Base-by-base conservation (phyloP, 2,329 filamentous ascomycete species). In the Aspergillus spinulosporus region DNA sequence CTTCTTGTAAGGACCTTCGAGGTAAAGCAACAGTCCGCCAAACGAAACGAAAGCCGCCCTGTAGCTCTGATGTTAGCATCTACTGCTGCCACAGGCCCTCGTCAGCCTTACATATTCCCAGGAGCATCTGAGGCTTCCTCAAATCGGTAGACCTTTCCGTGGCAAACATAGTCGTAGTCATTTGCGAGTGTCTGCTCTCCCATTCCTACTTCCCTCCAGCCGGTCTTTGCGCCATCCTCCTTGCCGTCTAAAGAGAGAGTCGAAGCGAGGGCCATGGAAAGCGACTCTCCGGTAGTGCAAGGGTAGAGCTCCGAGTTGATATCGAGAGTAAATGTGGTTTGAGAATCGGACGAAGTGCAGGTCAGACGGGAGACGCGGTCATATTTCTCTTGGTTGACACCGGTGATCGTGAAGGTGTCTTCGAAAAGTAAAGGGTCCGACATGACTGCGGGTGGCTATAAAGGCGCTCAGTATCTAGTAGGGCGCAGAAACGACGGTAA, bases 31-130 rank as follows among this genome's bases (percentile, higher is more conserved):
- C 62, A 99, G 79, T 5, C 94, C 94, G 47, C 94, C 94, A 68
- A 97, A 99, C 1, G 92, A 96, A 65, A 95, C 83, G 76, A 93
- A 99, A 29, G 92, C 90, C 73, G 96, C 96, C 72, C 93, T 97
- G 65, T 39, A 57, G 15, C 7, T 57, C 76, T 56, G 75, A 65
- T 8, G 57, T 55, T 45, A 59, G 56, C 29, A 29, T 21, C 37
- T 37, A 9, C 4, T 11, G 4, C 11, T 4, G 15, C 39, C 21
- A 7, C 9, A 14, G n/a, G 15, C 21, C 21, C 26, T n/a, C 9
- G 26, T 29, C 52, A 59, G 58, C 82, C 88, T 80, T 77, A 97
- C 92, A 96, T 93, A 57, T 86, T 91, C 71, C 92, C 88, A 29
- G 88, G 88, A 64, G 92, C 73, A 34, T 21, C 39, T 11, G 68